Evolutionary conservation across 306 rosid species (phyloP).

Genomic region (Fragaria nilgerrensis): DNA sequence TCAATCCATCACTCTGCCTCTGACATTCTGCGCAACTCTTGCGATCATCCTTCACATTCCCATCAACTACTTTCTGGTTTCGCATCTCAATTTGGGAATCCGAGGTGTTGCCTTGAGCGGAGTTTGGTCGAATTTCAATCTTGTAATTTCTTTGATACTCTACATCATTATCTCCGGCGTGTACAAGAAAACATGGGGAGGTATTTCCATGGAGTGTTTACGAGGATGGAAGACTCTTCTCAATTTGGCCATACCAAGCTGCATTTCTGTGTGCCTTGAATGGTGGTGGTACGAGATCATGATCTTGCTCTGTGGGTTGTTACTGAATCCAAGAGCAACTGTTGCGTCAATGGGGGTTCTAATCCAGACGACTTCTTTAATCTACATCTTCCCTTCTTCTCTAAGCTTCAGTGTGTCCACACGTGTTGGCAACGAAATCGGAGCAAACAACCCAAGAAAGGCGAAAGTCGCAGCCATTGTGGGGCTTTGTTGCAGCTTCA

Average conservation of each 20-base stretch:
- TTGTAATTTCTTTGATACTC: constrained; percentile 52
- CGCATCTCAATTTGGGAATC: constrained; percentile 53
- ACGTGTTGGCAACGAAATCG: constrained; percentile 77
- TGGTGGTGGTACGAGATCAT: constrained; percentile 99
- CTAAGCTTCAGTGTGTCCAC: constrained; percentile 86
- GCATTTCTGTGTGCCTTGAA: constrained; percentile 86
- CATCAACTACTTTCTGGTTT: constrained; percentile 60
- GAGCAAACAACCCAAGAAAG: constrained; percentile 61
- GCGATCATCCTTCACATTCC: constrained; percentile 78
- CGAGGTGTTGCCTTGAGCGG: constrained; percentile 79
- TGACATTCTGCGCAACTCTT: constrained; percentile 62
- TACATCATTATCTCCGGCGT: constrained; percentile 52
- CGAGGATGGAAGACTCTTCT: constrained; percentile 57
- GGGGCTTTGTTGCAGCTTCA: constrained; percentile 64
- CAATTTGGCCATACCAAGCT: constrained; percentile 74
- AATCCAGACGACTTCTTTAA: constrained; percentile 79
- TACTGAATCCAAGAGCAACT: constrained; percentile 59
- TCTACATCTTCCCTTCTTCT: constrained; percentile 85
- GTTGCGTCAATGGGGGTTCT: constrained; percentile 94
- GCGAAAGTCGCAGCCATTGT: constrained; percentile 71
- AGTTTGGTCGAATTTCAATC: constrained; percentile 71
- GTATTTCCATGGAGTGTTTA: constrained; percentile 56
- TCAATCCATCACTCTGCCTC: constrained; percentile 87
- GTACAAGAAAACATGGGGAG: constrained; percentile 66
- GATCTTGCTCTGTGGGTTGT: constrained; percentile 73